A percentile compares a stretch with the other conserved stretches of the same genome.
Evolutionary conservation across 129 eudicot species (phyloP).

Genomic region (Pulicaria dysenterica): DNA sequence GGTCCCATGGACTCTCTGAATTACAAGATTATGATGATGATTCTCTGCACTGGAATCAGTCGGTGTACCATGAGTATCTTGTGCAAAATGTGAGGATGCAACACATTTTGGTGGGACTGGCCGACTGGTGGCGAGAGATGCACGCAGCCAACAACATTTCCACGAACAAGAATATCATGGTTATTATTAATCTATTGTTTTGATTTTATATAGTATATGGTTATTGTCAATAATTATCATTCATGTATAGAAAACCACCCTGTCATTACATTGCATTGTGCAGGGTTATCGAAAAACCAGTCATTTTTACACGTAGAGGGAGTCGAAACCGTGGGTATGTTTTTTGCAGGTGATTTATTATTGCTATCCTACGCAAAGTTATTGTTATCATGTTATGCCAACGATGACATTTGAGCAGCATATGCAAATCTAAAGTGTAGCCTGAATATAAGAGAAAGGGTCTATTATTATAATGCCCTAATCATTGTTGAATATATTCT

Average conservation of each 20-base stretch:
- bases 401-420: conserved; percentile 9
- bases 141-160: conserved; percentile 23
- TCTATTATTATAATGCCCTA: conserved; percentile 4
- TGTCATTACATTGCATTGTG: conserved; percentile 28
- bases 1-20: conserved; percentile 22
- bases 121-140: conserved; percentile 16
- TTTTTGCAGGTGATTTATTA: background rate
- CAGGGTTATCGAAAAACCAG: conserved; percentile 29
- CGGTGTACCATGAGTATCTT: conserved; percentile 21
- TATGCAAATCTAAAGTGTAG: background rate
- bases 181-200: conserved; percentile 31
- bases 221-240: conserved; percentile 38
- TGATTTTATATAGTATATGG: conserved; percentile 21
- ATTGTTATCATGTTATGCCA: conserved; percentile 8
- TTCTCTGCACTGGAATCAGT: conserved; percentile 13
- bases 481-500: conserved; percentile 29
- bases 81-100: conserved; percentile 12
- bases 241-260: conserved; percentile 43
- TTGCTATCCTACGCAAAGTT: background rate
- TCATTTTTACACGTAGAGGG: conserved; percentile 23
- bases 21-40: conserved; percentile 13
- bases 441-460: background rate
- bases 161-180: conserved; percentile 16
- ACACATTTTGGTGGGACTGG: conserved; percentile 27
- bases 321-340: conserved; percentile 12